Percentiles rank a stretch among this genome's conserved stretches.
phyloP scores from a whole-genome alignment of 1,284 basidiomycete species.

The Takashimella tepidaria region DNA sequence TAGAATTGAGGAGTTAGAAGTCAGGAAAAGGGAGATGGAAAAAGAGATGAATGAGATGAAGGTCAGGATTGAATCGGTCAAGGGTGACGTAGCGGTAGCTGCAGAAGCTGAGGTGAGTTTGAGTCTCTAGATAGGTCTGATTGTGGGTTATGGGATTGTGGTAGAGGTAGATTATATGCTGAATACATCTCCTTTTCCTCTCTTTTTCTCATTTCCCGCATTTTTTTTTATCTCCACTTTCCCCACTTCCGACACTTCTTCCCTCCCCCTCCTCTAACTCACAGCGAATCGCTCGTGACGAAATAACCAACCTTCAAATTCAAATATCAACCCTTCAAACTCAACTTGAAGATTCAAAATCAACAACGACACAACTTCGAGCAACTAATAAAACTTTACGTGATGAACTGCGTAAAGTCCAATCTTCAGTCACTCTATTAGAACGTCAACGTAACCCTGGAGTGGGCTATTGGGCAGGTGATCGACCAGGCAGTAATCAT shows the following conservation, averaged over 20 bases:
- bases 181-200: no score
- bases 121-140: conserved; percentile 3
- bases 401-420: conserved; percentile 87
- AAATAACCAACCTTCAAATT: conserved; percentile 37
- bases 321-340: conserved; percentile 39
- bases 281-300: conserved; percentile 47
- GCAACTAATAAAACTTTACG: conserved; percentile 72
- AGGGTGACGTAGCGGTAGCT: conserved; percentile 49
- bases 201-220: no score
- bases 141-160: background rate
- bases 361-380: conserved; percentile 27
- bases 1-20: conserved; percentile 54
- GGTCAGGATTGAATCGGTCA: conserved; percentile 51
- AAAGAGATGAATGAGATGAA: conserved; percentile 48
- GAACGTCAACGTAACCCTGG: conserved; percentile 85
- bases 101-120: conserved; percentile 48
- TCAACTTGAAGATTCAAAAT: conserved; percentile 46
- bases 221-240: background rate
- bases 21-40: conserved; percentile 55
- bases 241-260: no score
- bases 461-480: conserved; percentile 76
- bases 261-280: background rate
- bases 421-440: conserved; percentile 79
- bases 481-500: background rate
- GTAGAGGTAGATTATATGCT: no score